Conservation (phyloP, 2,329 filamentous ascomycete species). For the Aureobasidium sp. region DNA sequence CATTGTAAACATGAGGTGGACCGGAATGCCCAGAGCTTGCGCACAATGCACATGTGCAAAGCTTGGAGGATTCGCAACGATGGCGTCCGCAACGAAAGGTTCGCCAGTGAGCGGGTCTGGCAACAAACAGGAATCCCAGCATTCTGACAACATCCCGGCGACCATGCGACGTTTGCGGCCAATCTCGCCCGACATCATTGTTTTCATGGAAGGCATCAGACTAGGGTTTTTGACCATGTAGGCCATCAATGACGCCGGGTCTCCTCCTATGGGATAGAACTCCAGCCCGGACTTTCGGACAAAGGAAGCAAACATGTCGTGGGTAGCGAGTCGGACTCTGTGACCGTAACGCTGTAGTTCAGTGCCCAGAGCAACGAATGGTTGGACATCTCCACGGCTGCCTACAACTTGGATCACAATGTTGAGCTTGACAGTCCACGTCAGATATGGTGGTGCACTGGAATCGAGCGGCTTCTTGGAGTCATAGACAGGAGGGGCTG, state of each 20-base stretch:
- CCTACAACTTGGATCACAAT: conserved; percentile 42
- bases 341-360: conserved; percentile 41
- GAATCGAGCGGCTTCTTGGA: background rate
- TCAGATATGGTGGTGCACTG: background rate
- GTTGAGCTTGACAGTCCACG: conserved; percentile 26
- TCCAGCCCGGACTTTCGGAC: conserved; percentile 42
- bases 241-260: conserved; percentile 48
- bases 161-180: conserved; percentile 66
- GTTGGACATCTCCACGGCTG: conserved; percentile 42
- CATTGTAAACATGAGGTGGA: conserved; percentile 93
- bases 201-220: conserved; percentile 72
- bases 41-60: conserved; percentile 69
- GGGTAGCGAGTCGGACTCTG: conserved; percentile 40
- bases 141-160: conserved; percentile 70
- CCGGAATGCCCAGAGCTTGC: conserved; percentile 63
- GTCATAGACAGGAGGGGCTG: conserved; percentile 29
- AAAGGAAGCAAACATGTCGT: conserved; percentile 41
- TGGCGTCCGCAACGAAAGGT: conserved; percentile 69
- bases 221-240: conserved; percentile 90
- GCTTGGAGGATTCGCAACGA: conserved; percentile 70
- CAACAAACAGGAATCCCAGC: conserved; percentile 64
- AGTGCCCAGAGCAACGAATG: conserved; percentile 42
- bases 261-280: conserved; percentile 44
- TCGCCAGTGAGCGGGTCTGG: conserved; percentile 30
- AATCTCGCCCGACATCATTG: conserved; percentile 67